Evolutionary conservation across 495 filamentous ascomycete species (phyloP), one percentile per base, ranked within the genome.

Genomic region (Pseudevernia furfuracea): DNA sequence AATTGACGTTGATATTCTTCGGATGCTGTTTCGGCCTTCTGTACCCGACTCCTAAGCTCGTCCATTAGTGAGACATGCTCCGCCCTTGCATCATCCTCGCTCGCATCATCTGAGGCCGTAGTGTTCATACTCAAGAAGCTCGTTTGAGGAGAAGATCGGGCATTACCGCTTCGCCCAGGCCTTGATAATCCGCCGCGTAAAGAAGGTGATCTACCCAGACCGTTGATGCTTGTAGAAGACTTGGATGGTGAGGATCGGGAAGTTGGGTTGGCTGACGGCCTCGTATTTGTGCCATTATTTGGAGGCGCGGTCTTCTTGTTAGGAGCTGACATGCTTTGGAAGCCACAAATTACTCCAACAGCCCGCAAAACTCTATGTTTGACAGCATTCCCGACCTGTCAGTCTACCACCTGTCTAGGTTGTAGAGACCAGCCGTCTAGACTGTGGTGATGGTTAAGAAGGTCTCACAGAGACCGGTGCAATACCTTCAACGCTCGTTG

Each of bases 1-100:
- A 87, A 76, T 74, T 97, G 90, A 68, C 90, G 91, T 74, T 85
- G 85, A 70, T 87, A 88, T 66, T 94, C 86, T 67, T 95, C 91
- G 14, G 89, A 88, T 23, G 83, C 81, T 7, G 75, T 81, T 73
- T 97, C 92, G 19, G 91, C 88, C 72, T 89, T 91, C 69, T 87
- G 83, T 48, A 97, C 77, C 44, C 91, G 82, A 60, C 86, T 85
- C 69, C 89, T 90, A 49, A 97, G 74, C 65, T 98, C 94, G 52
- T 95, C 90, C 53, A 97, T 81, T 48, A 91, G 77, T 7, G 89
- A 86, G 28, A 90, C 84, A 59, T 86, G 88, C 74, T 97, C 83
- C 23, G 84, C 85, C 62, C 81, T 80, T 56, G 81, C 82, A 58
- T 87, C 85, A 62, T 86, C 84, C 41, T 85, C 82, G 60, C 76